Evolutionary conservation across 352 stramenopile species (phyloP).

Genomic region (Halophytophthora polymorphica): DNA sequence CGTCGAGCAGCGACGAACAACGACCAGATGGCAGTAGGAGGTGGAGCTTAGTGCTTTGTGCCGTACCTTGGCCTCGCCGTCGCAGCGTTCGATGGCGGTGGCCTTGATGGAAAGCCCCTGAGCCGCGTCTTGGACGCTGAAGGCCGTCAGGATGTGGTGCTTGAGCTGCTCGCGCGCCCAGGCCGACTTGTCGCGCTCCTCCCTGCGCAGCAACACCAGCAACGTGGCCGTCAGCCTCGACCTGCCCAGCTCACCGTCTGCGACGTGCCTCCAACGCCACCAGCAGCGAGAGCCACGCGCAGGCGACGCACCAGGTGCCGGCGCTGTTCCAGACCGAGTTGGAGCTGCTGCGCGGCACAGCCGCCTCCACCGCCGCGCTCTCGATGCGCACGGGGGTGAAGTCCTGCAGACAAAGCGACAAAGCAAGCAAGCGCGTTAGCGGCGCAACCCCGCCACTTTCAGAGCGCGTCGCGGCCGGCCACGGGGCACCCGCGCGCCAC

Average conservation of each 20-base stretch:
- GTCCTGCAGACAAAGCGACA: conserved; percentile 33
- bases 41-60: background rate
- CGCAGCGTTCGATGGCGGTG: conserved; percentile 60
- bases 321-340: conserved; percentile 81
- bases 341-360: conserved; percentile 22
- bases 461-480: background rate
- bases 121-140: conserved; percentile 48
- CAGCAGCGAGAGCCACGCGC: conserved; percentile 2
- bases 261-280: background rate
- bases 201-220: conserved; percentile 34
- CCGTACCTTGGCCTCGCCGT: conserved; percentile 77
- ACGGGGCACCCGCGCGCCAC: no score
- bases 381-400: conserved; percentile 77
- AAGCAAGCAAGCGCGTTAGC: conserved; percentile 1
- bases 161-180: conserved; percentile 75
- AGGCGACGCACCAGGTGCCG: conserved; percentile 63
- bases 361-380: conserved; percentile 13
- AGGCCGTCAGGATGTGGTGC: conserved; percentile 60
- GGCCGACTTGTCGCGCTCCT: conserved; percentile 79
- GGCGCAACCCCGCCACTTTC: conserved; percentile 3
- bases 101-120: conserved; percentile 54
- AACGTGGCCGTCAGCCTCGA: background rate
- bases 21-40: background rate
- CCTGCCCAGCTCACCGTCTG: background rate
- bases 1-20: background rate